Evolutionary conservation across 2,329 filamentous ascomycete species (phyloP), one percentile per base, ranked within the genome.

Genomic region (Xylaria sp.): DNA sequence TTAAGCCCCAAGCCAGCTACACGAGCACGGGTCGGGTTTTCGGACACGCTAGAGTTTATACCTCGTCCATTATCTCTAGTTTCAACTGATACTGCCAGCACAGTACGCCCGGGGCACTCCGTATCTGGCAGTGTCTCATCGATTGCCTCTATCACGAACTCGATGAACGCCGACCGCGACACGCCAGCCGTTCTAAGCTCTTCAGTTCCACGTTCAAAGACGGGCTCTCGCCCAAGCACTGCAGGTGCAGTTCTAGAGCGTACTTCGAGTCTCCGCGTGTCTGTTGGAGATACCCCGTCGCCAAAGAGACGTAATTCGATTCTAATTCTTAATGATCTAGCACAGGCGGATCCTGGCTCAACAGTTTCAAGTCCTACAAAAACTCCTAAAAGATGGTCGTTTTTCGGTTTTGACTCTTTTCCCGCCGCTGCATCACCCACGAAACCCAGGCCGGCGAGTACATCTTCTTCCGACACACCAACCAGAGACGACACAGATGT

Each of bases 51-150:
- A 32, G 93, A 97, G 78, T 94, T 92, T 70, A 94, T 94, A 73
- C 92, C 92, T 4, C 88, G 93, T 11, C 94, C 94, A 0, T 81
- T 97, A 19, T 97, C 94, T 1, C 84, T 94, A 21, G 89, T 97
- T 14, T 97, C 93, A 1, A 94, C 90, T 21, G 93, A 96, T 77
- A 93, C 93, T 0, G 91, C 93, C 54, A 94, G 90, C 76, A 96
- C 92, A 2, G 85, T 90, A 19, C 87, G 89, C 30, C 86, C 86
- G 3, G 88, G 89, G 4, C 93, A 95, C 78, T 93, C 90, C 1
- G 85, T 93, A 39, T 92, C 92, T 30, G 92, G 91, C 65, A 97
- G 92, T 79, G 89, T 96, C 55, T 94, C 92, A 4, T 97, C 93
- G 0, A 84, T 95, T 50, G 83, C 92, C 4, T 93, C 92, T 59